Evolutionary conservation across 345 rosid species (phyloP).

Genomic region (Eucalyptus fibrosa): DNA sequence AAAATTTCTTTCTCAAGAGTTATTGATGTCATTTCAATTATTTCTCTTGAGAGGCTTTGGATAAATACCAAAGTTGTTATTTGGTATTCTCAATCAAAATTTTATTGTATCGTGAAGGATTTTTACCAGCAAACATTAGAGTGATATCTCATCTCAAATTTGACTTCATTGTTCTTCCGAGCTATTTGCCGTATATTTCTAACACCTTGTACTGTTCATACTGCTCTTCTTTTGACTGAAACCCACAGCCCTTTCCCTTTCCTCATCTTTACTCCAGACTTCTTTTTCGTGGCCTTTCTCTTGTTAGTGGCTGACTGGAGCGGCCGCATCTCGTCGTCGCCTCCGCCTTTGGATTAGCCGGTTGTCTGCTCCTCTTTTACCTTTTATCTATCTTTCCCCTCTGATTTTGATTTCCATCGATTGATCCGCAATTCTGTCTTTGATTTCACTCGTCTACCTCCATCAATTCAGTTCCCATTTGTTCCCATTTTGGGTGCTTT

Average conservation of each 20-base stretch:
- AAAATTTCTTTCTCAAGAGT: no score
- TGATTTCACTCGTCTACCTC: neutral
- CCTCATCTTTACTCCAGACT: neutral
- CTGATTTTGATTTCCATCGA: neutral
- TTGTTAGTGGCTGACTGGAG: neutral
- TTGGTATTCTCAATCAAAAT: no score
- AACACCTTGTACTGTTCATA: neutral
- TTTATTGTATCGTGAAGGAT: no score
- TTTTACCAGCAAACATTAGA: rapidly evolving
- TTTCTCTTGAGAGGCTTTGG: rapidly evolving
- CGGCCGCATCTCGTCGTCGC: neutral
- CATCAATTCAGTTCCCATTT: neutral
- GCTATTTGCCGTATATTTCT: no score
- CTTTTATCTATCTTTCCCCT: neutral
- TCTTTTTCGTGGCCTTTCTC: neutral
- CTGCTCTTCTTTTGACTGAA: neutral
- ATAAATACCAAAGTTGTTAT: no score
- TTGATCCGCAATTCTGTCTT: neutral
- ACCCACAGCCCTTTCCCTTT: neutral
- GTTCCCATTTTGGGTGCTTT: neutral
- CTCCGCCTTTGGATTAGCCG: neutral
- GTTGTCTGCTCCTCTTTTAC: neutral
- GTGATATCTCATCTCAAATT: no score
- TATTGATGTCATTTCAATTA: rapidly evolving
- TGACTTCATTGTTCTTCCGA: rapidly evolving